Evolutionary conservation across 2,329 filamentous ascomycete genomes (phyloP).

Genomic region (Aspergillus eucalypticola): DNA sequence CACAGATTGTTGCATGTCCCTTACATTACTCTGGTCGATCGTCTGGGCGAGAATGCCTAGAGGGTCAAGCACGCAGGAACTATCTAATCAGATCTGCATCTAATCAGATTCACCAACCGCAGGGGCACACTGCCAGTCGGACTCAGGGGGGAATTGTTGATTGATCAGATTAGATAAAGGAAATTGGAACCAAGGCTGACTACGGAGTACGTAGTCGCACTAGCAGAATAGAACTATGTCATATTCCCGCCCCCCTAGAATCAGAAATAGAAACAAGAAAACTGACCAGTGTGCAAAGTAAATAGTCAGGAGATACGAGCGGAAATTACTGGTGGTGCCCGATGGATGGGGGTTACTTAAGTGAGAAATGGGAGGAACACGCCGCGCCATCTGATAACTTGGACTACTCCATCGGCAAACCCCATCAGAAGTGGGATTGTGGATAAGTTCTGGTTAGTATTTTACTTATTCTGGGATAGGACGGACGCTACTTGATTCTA

Average conservation of each 20-base stretch:
- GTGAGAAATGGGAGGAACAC: no score
- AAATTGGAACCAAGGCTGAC: neutral
- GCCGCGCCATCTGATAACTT: neutral
- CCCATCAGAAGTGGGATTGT: neutral
- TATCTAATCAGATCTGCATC: neutral
- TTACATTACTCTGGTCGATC: neutral
- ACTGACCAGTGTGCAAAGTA: no score
- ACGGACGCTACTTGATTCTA: neutral
- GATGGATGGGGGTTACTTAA: neutral
- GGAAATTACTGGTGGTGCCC: neutral
- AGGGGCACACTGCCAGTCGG: neutral
- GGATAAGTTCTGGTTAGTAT: neutral
- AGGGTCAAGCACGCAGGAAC: neutral
- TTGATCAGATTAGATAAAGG: conserved; percentile 22
- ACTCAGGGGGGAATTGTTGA: conserved; percentile 9
- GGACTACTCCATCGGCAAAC: neutral
- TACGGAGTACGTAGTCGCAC: no score
- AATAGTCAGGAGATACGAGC: neutral
- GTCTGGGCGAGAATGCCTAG: neutral
- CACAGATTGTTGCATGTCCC: neutral
- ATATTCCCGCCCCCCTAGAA: neutral
- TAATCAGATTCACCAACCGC: neutral
- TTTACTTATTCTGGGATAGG: neutral
- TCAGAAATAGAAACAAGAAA: neutral
- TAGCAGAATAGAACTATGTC: no score